Evolutionary conservation across 2,329 filamentous ascomycete genomes (phyloP), one percentile per base, ranked within the genome.

Genomic region (Triangularia verruculosa): DNA sequence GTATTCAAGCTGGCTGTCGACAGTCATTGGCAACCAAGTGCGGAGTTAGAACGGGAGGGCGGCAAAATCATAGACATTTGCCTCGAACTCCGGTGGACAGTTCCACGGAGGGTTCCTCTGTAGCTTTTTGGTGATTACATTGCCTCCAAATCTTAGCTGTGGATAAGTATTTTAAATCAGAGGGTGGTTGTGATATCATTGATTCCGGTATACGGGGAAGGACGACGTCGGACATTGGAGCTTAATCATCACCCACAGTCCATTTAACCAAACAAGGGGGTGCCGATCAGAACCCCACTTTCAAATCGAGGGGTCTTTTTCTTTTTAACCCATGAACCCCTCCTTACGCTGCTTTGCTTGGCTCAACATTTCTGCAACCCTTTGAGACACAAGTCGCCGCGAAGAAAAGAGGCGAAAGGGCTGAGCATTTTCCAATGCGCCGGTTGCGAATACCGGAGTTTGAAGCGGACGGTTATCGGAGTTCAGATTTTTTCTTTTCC

Each of bases 381-480:
- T 15, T 15, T 39, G 12, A 39, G 15, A 39, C 12, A 20, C n/a
- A n/a, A n/a, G n/a, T n/a, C n/a, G 39, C 13, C 39, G 39, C n/a
- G 39, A 22, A 20, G 39, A 22, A 47, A 22, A 20, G n/a, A 3
- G n/a, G 39, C 32, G 32, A 34, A 47, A 47, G 9, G n/a, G 39
- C 39, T 47, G 39, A 11, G n/a, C 39, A n/a, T 47, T 22, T 47
- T 47, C 39, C 39, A 20, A 9, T 5, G 7, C 13, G 12, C 24
- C 43, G 9, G 17, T 30, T 58, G 56, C 56, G 59, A 47, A 62
- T 30, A 58, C 64, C 39, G 57, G 34, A 61, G 32, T 28, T 34
- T 47, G 34, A 9, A 24, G 54, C 64, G 64, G 66, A 67, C 65
- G 63, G 27, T 61, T 58, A 65, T 66, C 65, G 65, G 64, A 66